These are phyloP conservation scores for Hypoxylon crocopeplum DNA, from an alignment of 495 filamentous ascomycete species.

Conservation along the genomic window DNA sequence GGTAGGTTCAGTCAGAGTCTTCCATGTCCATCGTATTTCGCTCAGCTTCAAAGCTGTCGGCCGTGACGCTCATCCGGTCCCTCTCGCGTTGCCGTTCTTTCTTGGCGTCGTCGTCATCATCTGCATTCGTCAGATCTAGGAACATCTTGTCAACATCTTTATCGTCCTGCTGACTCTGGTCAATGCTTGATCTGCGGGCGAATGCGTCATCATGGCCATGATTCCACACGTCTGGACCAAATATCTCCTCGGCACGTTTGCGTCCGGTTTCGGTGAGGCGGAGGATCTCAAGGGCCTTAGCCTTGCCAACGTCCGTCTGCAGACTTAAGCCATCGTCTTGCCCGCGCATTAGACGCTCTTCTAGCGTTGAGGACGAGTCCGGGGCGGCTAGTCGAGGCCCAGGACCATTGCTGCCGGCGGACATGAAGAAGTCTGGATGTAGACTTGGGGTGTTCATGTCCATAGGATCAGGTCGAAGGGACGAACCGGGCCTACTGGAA, in stretches of 20 bases:
- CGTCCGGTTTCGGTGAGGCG: constrained; percentile 47
- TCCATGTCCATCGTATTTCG: constrained; percentile 48
- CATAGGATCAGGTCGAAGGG: constrained; percentile 41
- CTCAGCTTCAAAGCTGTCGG: constrained; percentile 46
- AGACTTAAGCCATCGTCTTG: constrained; percentile 44
- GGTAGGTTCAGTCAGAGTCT: constrained; percentile 34
- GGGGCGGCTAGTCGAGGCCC: constrained; percentile 44
- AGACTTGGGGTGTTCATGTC: constrained; percentile 40
- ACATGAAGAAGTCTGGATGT: constrained; percentile 49
- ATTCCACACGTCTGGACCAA: constrained; percentile 47
- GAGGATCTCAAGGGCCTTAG: constrained; percentile 49
- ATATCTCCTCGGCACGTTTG: constrained; percentile 49
- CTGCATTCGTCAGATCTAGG: constrained; percentile 57
- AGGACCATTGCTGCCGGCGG: constrained; percentile 34
- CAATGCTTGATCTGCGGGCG: constrained; percentile 27
- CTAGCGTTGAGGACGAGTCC: constrained; percentile 45
- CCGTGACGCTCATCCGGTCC: constrained; percentile 39
- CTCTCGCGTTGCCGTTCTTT: constrained; percentile 37
- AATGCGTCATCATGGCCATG: constrained; percentile 35
- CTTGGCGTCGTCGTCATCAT: constrained; percentile 53
- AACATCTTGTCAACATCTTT: constrained; percentile 60
- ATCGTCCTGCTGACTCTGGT: constrained; percentile 47
- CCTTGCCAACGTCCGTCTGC: constrained; percentile 39
- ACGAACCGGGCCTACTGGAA: constrained; percentile 44
- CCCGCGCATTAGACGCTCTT: constrained; percentile 50